Evolutionary conservation across 805 yeast species (phyloP).

Genomic region (Wickerhamiella sorbophila): DNA sequence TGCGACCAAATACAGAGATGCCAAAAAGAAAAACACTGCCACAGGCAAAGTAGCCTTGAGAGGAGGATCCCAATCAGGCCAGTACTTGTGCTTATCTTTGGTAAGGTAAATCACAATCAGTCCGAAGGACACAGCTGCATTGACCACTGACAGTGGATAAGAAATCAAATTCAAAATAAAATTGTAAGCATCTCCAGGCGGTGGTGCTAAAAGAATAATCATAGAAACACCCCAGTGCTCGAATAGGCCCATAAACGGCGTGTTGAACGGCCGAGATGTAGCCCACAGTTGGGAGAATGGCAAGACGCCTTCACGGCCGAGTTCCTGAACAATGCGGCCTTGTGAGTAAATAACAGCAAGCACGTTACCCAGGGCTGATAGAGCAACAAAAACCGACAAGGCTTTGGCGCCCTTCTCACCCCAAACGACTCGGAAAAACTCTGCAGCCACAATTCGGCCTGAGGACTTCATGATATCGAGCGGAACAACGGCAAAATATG

Average conservation of each 20-base stretch:
- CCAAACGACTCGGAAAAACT: conserved; percentile 59
- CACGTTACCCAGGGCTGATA: conserved; percentile 72
- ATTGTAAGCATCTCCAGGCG: conserved; percentile 80
- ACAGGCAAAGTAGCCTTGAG: conserved; percentile 53
- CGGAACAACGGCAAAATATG: conserved; percentile 41
- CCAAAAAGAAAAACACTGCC: conserved; percentile 44
- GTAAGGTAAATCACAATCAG: conserved; percentile 40
- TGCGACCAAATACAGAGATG: conserved; percentile 51
- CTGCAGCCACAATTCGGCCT: conserved; percentile 61
- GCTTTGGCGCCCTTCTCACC: conserved; percentile 58
- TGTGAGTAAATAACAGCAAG: conserved; percentile 68
- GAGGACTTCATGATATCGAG: conserved; percentile 36
- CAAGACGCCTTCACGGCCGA: conserved; percentile 69
- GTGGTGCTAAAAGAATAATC: conserved; percentile 62
- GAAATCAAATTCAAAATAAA: conserved; percentile 67
- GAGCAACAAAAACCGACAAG: conserved; percentile 64
- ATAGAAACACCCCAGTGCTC: conserved; percentile 68
- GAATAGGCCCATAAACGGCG: conserved; percentile 60
- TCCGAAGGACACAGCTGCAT: conserved; percentile 49
- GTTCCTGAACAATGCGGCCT: conserved; percentile 65
- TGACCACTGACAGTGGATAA: conserved; percentile 67
- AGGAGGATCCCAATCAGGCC: conserved; percentile 54
- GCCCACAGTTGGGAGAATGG: conserved; percentile 66
- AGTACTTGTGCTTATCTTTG: conserved; percentile 23
- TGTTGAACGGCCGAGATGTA: conserved; percentile 51